These are phyloP conservation scores for Metarhizium anisopliae DNA, from an alignment of 2,329 filamentous ascomycete species.

Conservation along the genomic window DNA sequence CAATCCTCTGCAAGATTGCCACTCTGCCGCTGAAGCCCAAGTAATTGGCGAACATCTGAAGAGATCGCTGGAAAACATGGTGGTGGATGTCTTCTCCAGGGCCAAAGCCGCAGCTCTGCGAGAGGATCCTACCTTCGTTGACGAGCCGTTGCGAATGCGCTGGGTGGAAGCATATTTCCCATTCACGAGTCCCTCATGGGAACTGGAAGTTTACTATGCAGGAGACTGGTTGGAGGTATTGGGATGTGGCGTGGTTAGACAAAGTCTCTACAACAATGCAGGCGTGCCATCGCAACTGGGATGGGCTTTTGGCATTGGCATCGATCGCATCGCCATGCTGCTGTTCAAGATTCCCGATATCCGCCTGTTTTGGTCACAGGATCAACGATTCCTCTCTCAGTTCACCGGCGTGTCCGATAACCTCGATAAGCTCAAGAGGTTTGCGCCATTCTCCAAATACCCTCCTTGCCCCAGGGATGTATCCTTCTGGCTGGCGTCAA, in stretches of 20 bases:
- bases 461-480: conserved; percentile 87
- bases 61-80: conserved; percentile 78
- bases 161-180: conserved; percentile 98
- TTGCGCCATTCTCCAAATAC: conserved; percentile 83
- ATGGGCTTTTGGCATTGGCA: conserved; percentile 92
- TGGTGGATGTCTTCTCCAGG: conserved; percentile 77
- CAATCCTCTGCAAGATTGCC: conserved; percentile 70
- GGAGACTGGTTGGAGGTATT: conserved; percentile 94
- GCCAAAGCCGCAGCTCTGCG: conserved; percentile 58
- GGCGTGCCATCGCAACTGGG: conserved; percentile 67
- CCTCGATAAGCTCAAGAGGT: conserved; percentile 46
- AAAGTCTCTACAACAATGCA: conserved; percentile 70
- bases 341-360: conserved; percentile 96
- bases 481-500: conserved; percentile 69
- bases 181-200: conserved; percentile 92
- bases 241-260: conserved; percentile 84
- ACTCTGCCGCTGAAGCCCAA: conserved; percentile 68
- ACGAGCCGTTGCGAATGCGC: conserved; percentile 72
- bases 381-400: conserved; percentile 77
- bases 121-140: conserved; percentile 37
- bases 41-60: conserved; percentile 82
- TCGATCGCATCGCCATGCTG: conserved; percentile 95
- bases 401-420: conserved; percentile 57
- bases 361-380: conserved; percentile 87
- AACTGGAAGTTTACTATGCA: conserved; percentile 90